Percentiles rank a stretch among this genome's conserved stretches.
These are phyloP conservation scores for Scutellaria galericulata DNA, from an alignment of 257 asterid species.

Conservation along the genomic window DNA sequence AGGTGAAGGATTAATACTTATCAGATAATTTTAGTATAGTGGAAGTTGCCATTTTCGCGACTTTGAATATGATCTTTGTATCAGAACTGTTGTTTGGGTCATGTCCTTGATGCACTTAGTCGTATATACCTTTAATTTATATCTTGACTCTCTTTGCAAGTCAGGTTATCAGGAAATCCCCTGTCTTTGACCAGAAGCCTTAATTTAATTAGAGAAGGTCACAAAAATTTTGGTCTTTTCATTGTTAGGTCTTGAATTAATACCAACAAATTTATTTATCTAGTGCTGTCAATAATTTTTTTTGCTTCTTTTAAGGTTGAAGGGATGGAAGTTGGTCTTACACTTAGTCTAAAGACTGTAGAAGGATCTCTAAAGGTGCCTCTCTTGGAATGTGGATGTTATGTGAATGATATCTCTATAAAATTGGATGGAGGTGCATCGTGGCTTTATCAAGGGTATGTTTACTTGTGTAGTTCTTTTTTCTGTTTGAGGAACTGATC, in stretches of 20 bases:
- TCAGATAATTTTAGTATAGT: neutral
- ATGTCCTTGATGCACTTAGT: slow-evolving; percentile 14
- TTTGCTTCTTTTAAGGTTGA: slow-evolving; percentile 64
- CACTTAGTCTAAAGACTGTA: slow-evolving; percentile 57
- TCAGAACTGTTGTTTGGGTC: neutral
- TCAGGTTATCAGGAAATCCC: neutral
- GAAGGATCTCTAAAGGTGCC: slow-evolving; percentile 77
- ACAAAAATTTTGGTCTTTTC: neutral
- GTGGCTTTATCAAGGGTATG: slow-evolving; percentile 97
- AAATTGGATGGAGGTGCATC: slow-evolving; percentile 94
- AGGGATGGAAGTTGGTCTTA: slow-evolving; percentile 79
- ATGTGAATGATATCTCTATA: slow-evolving; percentile 69
- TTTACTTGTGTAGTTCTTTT: slow-evolving; percentile 13
- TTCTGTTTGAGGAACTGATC: slow-evolving; percentile 19
- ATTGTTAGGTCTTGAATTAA: slow-evolving; percentile 26
- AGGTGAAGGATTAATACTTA: neutral
- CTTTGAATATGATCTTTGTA: neutral
- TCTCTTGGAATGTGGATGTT: slow-evolving; percentile 80
- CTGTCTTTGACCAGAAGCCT: slow-evolving; percentile 1
- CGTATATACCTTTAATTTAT: neutral
- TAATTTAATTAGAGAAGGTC: neutral
- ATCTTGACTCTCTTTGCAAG: neutral
- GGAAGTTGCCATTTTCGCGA: slow-evolving; percentile 2
- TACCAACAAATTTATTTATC: neutral
- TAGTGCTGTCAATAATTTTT: slow-evolving; percentile 28